Conservation (phyloP, 2,329 filamentous ascomycete genomes). For the Zarea fungicola region DNA sequence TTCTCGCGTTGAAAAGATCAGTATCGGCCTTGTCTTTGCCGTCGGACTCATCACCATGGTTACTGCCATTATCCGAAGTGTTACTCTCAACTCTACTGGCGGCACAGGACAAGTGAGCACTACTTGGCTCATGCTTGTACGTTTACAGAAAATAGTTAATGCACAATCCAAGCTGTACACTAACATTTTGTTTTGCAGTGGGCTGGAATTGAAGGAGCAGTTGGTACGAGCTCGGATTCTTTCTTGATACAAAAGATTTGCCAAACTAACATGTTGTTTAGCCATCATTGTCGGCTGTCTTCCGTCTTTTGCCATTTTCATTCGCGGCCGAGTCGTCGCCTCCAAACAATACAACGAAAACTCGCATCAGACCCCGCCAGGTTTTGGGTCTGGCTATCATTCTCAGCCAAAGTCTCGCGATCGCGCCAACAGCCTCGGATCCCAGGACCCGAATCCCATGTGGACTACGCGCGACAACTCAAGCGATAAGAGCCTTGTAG, state of each 20-base stretch:
- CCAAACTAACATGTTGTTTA: conserved; percentile 2
- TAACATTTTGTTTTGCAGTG: too few relatives aligned
- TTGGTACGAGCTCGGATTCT: conserved; percentile 14
- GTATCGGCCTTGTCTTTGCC: conserved; percentile 16
- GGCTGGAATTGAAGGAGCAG: conserved; percentile 17
- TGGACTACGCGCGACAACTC: conserved; percentile 13
- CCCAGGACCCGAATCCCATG: conserved; percentile 1
- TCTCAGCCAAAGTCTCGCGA: conserved; percentile 12
- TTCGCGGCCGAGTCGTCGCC: conserved; percentile 14
- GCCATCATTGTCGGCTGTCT: conserved; percentile 18
- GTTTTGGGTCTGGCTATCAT: too few relatives aligned
- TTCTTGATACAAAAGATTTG: background rate
- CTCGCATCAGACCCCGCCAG: conserved; percentile 10
- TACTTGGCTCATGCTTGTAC: conserved; percentile 19
- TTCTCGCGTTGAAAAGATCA: conserved; percentile 16
- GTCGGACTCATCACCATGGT: conserved; percentile 18
- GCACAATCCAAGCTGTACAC: conserved; percentile 3
- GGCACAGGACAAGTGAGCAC: conserved; percentile 17
- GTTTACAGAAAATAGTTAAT: conserved; percentile 1
- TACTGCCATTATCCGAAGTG: conserved; percentile 18
- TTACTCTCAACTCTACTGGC: conserved; percentile 13
- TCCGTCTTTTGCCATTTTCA: conserved; percentile 18
- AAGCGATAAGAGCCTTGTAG: conserved; percentile 15
- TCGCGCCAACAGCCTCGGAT: conserved; percentile 7
- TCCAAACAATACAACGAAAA: conserved; percentile 11